Evolutionary conservation across 106 monocot genomes (phyloP), one percentile per base, ranked within the genome.

Genomic region (Platanthera guangdongensis): DNA sequence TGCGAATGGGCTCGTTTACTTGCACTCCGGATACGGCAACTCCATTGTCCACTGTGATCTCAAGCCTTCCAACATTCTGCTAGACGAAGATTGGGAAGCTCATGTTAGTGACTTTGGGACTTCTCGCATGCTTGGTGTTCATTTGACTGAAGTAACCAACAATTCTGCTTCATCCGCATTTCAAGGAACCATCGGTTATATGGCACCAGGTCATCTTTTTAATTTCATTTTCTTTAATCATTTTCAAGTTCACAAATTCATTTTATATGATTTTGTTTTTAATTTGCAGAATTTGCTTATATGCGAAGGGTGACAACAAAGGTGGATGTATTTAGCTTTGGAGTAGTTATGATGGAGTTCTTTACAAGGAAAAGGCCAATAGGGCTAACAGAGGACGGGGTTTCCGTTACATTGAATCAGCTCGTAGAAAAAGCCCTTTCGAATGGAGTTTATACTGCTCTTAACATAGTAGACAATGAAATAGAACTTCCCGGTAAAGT

Each of bases 111-210:
- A 92, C 74, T 95, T 95, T 48, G 95, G 95, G 7, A 92, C 92
- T 21, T 86, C 86, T 45, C 77, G 82, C 4, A 92, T 95, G 84
- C 73, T 90, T 47, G 92, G 95, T 22, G 81, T 85, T 52, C 90
- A 83, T 74, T 80, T 84, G 71, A 49, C 57, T 1, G 88, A 82
- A 52, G 78, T 25, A 50, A 76, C 71, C 57, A 74, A 60, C 51
- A 55, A 60, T 25, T 80, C 86, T 8, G 80, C 78, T n/a, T 82
- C 90, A 32, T 83, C 90, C 4, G 87, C 75, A 12, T 89, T 95
- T 49, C 95, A 89, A 79, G 95, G 95, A 81, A 95, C 95, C 74
- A 90, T 95, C 68, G 95, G 95, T 51, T 95, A 95, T 79, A 79
- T 95, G 28, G 95, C 95, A 77, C 95, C 95, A 79, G 95, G 95